Percentiles rank a stretch among this genome's conserved stretches.
These are phyloP conservation scores for Chenopodium quinoa DNA, from an alignment of 148 eudicot species.

Conservation along the genomic window DNA sequence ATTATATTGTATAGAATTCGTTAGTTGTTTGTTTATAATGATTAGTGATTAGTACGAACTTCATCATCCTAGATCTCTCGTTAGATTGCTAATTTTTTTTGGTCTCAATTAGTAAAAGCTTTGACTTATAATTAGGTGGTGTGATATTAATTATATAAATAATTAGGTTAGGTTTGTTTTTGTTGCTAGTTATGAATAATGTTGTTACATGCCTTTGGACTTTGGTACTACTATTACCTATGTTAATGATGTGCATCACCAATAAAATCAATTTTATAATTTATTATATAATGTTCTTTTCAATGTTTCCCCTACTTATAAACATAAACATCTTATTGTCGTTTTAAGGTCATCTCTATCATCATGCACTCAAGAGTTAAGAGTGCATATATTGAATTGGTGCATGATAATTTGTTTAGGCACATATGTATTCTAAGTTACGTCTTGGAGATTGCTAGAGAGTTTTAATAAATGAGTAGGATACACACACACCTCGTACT, in stretches of 20 bases:
- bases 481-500: too few species aligned
- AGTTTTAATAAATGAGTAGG: too few species aligned
- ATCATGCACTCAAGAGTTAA: too few species aligned
- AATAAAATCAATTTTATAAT: neutral
- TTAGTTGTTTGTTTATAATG: slow-evolving; percentile 8
- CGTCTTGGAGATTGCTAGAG: too few species aligned
- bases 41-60: slow-evolving; percentile 12
- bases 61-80: neutral
- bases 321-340: too few species aligned
- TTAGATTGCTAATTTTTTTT: neutral
- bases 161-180: neutral
- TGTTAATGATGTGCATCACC: neutral
- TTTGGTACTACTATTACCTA: too few species aligned
- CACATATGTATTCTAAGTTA: too few species aligned
- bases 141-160: neutral
- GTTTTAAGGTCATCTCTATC: too few species aligned
- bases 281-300: neutral
- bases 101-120: neutral
- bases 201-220: neutral
- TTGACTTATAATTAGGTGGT: slow-evolving; percentile 14
- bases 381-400: too few species aligned
- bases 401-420: too few species aligned
- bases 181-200: slow-evolving; percentile 1
- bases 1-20: neutral
- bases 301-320: neutral